Evolutionary conservation across 352 stramenopile genomes (phyloP).

Genomic region (Pythium grandisporangium): DNA sequence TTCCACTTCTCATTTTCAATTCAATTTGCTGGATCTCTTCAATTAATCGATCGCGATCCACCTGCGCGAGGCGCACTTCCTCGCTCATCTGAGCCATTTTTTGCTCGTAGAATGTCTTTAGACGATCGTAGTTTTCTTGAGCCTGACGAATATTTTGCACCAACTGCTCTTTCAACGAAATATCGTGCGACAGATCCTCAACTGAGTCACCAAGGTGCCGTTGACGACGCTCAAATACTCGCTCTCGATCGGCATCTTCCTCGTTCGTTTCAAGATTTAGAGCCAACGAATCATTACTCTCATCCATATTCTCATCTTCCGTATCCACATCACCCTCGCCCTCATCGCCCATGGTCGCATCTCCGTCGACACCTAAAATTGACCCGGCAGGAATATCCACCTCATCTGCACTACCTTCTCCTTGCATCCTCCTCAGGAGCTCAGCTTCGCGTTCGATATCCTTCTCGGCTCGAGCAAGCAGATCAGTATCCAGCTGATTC

Average conservation of each 20-base stretch:
- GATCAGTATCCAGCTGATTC: conserved; percentile 45
- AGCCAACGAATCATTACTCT: conserved; percentile 22
- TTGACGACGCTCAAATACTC: conserved; percentile 78
- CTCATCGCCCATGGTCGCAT: conserved; percentile 22
- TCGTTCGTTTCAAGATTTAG: conserved; percentile 20
- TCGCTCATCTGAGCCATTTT: conserved; percentile 81
- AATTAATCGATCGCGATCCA: conserved; percentile 62
- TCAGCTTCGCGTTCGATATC: conserved; percentile 73
- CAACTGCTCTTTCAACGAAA: conserved; percentile 82
- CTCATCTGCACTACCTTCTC: conserved; percentile 38
- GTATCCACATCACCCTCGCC: conserved; percentile 23
- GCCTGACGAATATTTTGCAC: conserved; percentile 68
- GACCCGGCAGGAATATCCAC: conserved; percentile 1
- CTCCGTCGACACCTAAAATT: background rate
- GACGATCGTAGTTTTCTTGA: conserved; percentile 76
- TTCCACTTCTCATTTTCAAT: conserved; percentile 46
- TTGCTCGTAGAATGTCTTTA: conserved; percentile 79
- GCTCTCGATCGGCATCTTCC: conserved; percentile 68
- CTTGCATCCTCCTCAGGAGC: conserved; percentile 63
- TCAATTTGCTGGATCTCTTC: conserved; percentile 72
- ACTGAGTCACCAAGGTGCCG: conserved; percentile 72
- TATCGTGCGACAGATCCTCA: conserved; percentile 71
- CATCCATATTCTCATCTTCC: conserved; percentile 26
- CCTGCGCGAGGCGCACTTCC: conserved; percentile 47
- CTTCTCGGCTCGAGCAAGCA: conserved; percentile 61